Evolutionary conservation across 495 filamentous ascomycete genomes (phyloP).

Genomic region (Zalerion maritima): DNA sequence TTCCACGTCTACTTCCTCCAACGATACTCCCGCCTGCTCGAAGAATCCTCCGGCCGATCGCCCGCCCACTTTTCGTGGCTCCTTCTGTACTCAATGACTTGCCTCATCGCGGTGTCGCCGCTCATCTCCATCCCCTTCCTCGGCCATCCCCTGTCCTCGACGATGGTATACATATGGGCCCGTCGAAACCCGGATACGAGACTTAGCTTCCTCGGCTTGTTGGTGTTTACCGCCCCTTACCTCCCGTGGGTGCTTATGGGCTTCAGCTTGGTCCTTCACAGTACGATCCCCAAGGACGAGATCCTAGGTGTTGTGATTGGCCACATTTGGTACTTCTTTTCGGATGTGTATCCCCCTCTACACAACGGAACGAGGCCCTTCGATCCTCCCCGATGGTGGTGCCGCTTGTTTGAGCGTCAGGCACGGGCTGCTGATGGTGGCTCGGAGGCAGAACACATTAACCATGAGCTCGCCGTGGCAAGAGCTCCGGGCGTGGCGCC

Average conservation of each 20-base stretch:
- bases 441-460: slow-evolving; percentile 30
- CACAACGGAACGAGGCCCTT: slow-evolving; percentile 74
- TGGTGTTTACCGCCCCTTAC: slow-evolving; percentile 88
- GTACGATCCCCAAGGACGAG: slow-evolving; percentile 84
- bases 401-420: slow-evolving; percentile 58
- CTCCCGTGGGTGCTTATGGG: slow-evolving; percentile 93
- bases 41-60: slow-evolving; percentile 80
- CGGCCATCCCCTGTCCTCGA: slow-evolving; percentile 76
- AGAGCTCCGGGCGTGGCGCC: slow-evolving; percentile 26
- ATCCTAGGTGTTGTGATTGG: slow-evolving; percentile 85
- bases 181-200: slow-evolving; percentile 83
- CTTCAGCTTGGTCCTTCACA: slow-evolving; percentile 75
- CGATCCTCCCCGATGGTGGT: slow-evolving; percentile 87
- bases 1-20: slow-evolving; percentile 99
- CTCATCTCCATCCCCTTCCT: slow-evolving; percentile 81
- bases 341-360: slow-evolving; percentile 84
- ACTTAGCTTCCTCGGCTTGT: slow-evolving; percentile 75
- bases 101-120: slow-evolving; percentile 67
- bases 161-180: slow-evolving; percentile 96
- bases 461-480: slow-evolving; percentile 39
- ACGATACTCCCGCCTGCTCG: slow-evolving; percentile 87
- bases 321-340: slow-evolving; percentile 97
- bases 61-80: slow-evolving; percentile 93
- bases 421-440: slow-evolving; percentile 14
- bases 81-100: slow-evolving; percentile 64